phyloP scores from a whole-genome alignment of 2,329 filamentous ascomycete genomes.

The Chaetomium strumarium region DNA sequence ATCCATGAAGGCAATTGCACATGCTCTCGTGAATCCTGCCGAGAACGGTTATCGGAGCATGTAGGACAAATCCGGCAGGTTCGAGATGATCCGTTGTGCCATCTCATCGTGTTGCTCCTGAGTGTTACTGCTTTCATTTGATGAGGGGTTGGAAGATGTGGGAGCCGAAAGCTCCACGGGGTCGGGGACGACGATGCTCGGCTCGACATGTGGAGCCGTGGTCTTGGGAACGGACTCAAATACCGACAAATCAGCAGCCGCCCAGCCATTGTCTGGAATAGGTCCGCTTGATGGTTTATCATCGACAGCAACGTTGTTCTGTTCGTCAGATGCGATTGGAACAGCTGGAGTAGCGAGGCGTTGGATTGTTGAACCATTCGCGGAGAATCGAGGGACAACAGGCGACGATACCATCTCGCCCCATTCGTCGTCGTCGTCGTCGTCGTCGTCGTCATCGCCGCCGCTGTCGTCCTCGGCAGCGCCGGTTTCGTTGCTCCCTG shows the following conservation, averaged over 20 bases:
- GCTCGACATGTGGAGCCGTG: neutral
- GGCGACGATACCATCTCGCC: constrained; percentile 52
- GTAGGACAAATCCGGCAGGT: constrained; percentile 32
- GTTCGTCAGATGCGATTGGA: neutral
- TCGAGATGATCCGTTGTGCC: constrained; percentile 22
- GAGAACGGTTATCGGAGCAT: constrained; percentile 28
- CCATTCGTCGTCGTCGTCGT: constrained; percentile 53
- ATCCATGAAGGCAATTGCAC: neutral
- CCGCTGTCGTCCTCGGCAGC: constrained; percentile 35
- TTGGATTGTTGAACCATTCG: neutral
- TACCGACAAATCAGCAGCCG: constrained; percentile 20
- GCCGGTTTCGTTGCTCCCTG: neutral
- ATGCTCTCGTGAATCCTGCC: neutral
- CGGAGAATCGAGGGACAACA: constrained; percentile 1
- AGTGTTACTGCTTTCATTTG: neutral
- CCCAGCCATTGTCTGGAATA: constrained; percentile 13
- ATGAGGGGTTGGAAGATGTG: neutral
- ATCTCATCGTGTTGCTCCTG: constrained; percentile 13
- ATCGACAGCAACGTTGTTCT: neutral
- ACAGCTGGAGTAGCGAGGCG: neutral
- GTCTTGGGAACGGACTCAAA: constrained; percentile 14
- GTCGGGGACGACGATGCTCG: neutral
- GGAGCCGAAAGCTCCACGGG: neutral
- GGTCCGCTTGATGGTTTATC: neutral
- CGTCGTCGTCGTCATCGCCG: too few species aligned